phyloP scores from a whole-genome alignment of 495 filamentous ascomycete species.

The Amphirosellinia nigrospora region DNA sequence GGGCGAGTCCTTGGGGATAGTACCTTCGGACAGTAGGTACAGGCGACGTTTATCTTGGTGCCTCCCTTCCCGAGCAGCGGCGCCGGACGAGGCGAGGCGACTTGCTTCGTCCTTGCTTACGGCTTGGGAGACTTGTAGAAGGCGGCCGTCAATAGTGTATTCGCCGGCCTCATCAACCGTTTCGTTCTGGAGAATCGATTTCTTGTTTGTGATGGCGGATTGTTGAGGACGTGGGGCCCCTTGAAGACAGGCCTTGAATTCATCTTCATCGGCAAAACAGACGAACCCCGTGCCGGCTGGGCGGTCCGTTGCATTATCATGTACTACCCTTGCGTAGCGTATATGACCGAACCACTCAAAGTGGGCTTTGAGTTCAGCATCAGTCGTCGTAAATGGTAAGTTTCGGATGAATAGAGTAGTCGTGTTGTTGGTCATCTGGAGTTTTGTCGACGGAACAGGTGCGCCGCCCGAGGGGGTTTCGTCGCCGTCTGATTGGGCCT shows the following conservation, averaged over 20 bases:
- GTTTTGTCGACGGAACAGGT: slow-evolving; percentile 43
- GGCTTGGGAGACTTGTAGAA: slow-evolving; percentile 82
- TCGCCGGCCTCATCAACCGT: slow-evolving; percentile 73
- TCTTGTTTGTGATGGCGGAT: slow-evolving; percentile 57
- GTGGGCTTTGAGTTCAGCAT: slow-evolving; percentile 79
- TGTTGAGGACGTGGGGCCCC: slow-evolving; percentile 67
- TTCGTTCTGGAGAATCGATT: slow-evolving; percentile 85
- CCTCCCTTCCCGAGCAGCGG: slow-evolving; percentile 65
- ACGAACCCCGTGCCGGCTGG: slow-evolving; percentile 95
- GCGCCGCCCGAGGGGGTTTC: slow-evolving; percentile 45
- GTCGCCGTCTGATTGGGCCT: slow-evolving; percentile 44
- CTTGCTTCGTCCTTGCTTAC: slow-evolving; percentile 80
- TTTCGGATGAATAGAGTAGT: slow-evolving; percentile 93
- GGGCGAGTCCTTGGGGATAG: slow-evolving; percentile 71
- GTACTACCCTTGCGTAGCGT: slow-evolving; percentile 86
- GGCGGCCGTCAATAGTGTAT: slow-evolving; percentile 88
- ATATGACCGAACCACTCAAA: slow-evolving; percentile 84
- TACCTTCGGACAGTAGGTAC: slow-evolving; percentile 87
- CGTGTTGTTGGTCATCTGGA: slow-evolving; percentile 59
- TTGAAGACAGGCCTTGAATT: slow-evolving; percentile 74
- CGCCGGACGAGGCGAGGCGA: slow-evolving; percentile 73
- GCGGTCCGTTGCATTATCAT: slow-evolving; percentile 80
- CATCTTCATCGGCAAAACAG: slow-evolving; percentile 80
- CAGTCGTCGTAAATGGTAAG: slow-evolving; percentile 82
- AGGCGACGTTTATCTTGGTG: slow-evolving; percentile 91